These are phyloP conservation scores for Arthroderma uncinatum DNA, from an alignment of 2,329 filamentous ascomycete genomes.

Conservation along the genomic window DNA sequence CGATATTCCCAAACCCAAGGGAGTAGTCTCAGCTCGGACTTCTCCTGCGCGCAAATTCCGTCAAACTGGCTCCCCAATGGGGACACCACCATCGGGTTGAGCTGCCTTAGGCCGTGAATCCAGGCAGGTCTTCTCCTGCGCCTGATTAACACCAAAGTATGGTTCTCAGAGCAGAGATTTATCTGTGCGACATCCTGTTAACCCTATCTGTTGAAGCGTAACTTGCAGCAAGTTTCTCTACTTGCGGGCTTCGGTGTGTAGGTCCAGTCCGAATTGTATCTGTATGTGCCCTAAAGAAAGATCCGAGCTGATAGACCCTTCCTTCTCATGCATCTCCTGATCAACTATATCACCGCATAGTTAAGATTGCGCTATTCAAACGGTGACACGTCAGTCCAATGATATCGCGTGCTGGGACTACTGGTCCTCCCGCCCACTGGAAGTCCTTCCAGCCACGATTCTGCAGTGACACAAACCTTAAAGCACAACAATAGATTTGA, in stretches of 20 bases:
- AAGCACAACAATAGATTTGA: background rate
- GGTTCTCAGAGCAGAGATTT: background rate
- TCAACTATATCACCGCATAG: background rate
- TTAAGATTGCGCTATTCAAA: background rate
- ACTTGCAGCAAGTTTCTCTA: background rate
- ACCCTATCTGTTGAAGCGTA: background rate
- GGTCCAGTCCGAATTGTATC: background rate
- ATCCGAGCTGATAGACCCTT: background rate
- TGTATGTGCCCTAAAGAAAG: background rate
- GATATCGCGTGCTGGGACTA: background rate
- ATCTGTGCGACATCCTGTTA: background rate
- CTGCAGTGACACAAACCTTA: slow-evolving; percentile 2
- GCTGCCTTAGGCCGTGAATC: background rate
- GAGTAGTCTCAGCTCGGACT: background rate
- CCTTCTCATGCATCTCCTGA: background rate
- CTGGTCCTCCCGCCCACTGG: background rate
- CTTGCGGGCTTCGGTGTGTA: background rate
- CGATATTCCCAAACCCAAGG: background rate
- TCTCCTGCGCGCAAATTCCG: background rate
- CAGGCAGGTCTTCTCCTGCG: background rate
- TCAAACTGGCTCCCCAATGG: background rate
- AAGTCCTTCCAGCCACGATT: slow-evolving; percentile 3
- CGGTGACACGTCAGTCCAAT: slow-evolving; percentile 6
- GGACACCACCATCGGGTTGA: background rate
- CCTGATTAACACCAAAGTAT: background rate